Evolutionary conservation across 75 land plant species (phyloP), one percentile per base, ranked within the genome.

Genomic region (Picea sitchensis): DNA sequence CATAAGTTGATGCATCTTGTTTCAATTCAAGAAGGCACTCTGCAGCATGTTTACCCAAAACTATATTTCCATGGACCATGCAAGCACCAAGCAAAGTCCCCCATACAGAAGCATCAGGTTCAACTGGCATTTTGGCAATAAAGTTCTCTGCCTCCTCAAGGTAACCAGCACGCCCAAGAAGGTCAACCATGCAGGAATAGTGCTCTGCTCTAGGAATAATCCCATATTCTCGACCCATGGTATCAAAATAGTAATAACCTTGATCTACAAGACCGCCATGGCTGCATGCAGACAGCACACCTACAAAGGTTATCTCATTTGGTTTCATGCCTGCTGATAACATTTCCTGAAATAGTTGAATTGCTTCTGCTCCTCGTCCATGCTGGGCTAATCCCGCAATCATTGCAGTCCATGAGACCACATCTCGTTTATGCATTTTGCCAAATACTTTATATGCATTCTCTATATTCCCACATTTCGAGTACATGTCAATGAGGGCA

Each of bases 351-450:
- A 82, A 80, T 13, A 82, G 72, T 81, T 80, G 32, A 80, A 34
- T 38, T n/a, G 83, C 83, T 80, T 82, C 83, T 23, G 18, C 38
- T 18, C 82, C 73, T 34, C 54, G 71, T 65, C 83, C 83, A 68
- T 80, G 65, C 56, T 82, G 83, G 34, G 83, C 83, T 26, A 80
- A 81, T 62, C 73, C 83, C 13, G 72, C 83, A 21, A 82, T 80
- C 82, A 82, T 82, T 13, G 51, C 68, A 26, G 65, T 82, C 83
- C 83, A 82, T 54, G 82, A 62, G 34, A 82, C 64, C 8, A 82
- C 83, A 65, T 82, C 69, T 11, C 63, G 81, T 78, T 81, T 54
- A 20, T 47, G 32, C 73, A 71, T 38, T 71, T 44, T 71, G 18
- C 51, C 11, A 71, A 71, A 71, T 11, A 71, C 51, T n/a, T 20